Percentiles rank a stretch among this genome's conserved stretches.
Conservation (phyloP, 768 basidiomycete genomes). For the Xerocomellus intermedius region DNA sequence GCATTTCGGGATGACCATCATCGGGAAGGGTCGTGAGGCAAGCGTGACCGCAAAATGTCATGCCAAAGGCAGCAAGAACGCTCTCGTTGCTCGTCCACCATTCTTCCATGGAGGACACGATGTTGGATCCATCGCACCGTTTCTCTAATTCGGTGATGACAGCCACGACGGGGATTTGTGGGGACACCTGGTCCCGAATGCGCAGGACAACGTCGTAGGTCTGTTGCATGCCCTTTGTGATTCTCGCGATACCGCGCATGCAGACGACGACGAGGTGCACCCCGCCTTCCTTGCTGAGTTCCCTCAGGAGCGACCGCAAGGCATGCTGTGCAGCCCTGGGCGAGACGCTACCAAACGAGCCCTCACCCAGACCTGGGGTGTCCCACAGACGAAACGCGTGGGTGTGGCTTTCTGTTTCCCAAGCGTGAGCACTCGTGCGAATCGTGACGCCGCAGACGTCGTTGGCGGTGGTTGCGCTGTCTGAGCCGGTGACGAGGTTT, state of each 20-base stretch:
- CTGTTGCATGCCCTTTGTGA: conserved; percentile 24
- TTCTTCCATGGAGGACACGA: conserved; percentile 22
- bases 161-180: conserved; percentile 22
- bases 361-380: conserved; percentile 24
- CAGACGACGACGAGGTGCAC: conserved; percentile 27
- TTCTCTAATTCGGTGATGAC: conserved; percentile 28
- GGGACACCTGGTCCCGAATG: conserved; percentile 22
- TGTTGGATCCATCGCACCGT: conserved; percentile 6
- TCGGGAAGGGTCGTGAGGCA: conserved; percentile 26
- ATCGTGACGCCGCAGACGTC: conserved; percentile 24
- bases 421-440: conserved; percentile 7
- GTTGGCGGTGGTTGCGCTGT: conserved; percentile 19
- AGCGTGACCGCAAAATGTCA: conserved; percentile 20
- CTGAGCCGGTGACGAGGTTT: conserved; percentile 18
- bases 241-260: conserved; percentile 19
- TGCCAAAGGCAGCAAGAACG: not conserved
- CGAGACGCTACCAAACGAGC: conserved; percentile 23
- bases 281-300: conserved; percentile 21
- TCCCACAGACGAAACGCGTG: conserved; percentile 26
- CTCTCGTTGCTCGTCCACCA: conserved; percentile 20
- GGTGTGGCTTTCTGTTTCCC: conserved; percentile 18
- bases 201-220: conserved; percentile 17
- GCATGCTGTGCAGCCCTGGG: conserved; percentile 21
- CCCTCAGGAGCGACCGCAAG: conserved; percentile 16
- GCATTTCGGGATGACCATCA: conserved; percentile 16